phyloP scores from a whole-genome alignment of 345 rosid genomes.

The Draba incana region DNA sequence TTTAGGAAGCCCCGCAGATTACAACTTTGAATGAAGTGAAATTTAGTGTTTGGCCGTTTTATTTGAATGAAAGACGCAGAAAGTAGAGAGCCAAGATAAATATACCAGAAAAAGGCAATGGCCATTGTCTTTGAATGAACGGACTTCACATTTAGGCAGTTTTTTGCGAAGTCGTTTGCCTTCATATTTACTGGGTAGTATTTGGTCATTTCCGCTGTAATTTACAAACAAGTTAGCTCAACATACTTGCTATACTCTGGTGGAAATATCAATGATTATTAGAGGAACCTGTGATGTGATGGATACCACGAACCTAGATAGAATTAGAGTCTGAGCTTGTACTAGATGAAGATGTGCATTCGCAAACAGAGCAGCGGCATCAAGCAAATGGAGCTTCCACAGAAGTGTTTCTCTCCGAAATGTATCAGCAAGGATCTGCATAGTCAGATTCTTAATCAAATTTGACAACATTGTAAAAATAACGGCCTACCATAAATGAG shows the following conservation, averaged over 20 bases:
- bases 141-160: constrained; percentile 56
- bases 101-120: constrained; percentile 84
- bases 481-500: constrained; percentile 11
- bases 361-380: constrained; percentile 60
- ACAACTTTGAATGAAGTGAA: constrained; percentile 14
- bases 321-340: constrained; percentile 65
- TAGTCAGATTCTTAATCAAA: constrained; percentile 33
- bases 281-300: constrained; percentile 17
- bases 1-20: constrained; percentile 11
- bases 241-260: constrained; percentile 7
- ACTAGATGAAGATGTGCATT: constrained; percentile 76
- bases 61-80: constrained; percentile 22
- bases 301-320: constrained; percentile 52
- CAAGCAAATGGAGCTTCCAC: constrained; percentile 75
- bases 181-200: constrained; percentile 73
- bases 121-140: constrained; percentile 58
- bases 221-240: constrained; percentile 17
- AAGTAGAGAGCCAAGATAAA: constrained; percentile 20
- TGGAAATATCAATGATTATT: constrained; percentile 5
- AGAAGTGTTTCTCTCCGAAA: constrained; percentile 60
- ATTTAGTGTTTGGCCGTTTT: constrained; percentile 17
- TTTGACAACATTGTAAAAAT: constrained; percentile 19
- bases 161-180: constrained; percentile 54
- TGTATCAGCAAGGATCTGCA: constrained; percentile 63
- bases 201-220: constrained; percentile 75